Conservation (phyloP, 148 eudicot genomes). For the Chenopodium berlandieri region DNA sequence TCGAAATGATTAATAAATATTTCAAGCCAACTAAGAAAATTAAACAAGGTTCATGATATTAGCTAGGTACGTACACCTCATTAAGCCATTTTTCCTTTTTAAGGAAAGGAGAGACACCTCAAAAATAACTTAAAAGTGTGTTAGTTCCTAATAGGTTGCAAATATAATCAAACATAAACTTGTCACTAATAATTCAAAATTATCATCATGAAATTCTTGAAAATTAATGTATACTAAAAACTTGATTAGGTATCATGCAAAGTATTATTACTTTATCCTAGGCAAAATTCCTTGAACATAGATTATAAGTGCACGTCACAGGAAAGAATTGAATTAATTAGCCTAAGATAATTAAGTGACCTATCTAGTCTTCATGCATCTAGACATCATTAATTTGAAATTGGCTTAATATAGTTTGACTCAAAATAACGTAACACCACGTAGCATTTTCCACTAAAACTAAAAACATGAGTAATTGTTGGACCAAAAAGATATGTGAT, state of each 20-base stretch:
- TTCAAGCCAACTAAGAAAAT: neutral
- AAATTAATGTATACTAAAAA: neutral
- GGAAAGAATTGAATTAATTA: neutral
- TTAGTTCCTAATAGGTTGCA: neutral
- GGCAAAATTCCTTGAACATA: neutral
- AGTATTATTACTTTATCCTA: neutral
- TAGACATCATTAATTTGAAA: neutral
- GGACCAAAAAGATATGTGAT: neutral
- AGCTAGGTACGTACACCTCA: neutral
- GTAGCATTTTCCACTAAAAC: neutral
- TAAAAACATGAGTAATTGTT: neutral
- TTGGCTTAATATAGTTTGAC: neutral
- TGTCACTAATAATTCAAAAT: neutral
- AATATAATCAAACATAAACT: neutral
- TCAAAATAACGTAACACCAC: neutral
- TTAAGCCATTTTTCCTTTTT: neutral
- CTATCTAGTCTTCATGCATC: neutral
- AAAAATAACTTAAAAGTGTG: neutral
- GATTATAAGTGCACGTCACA: constrained; percentile 1
- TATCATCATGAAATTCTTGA: neutral
- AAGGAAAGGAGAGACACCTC: neutral
- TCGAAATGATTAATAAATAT: no score
- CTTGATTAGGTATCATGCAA: neutral
- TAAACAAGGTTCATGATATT: neutral
- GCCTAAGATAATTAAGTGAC: neutral